These are phyloP conservation scores for Solanum aculeatissimum DNA, from an alignment of 305 asterid species.

Conservation along the genomic window DNA sequence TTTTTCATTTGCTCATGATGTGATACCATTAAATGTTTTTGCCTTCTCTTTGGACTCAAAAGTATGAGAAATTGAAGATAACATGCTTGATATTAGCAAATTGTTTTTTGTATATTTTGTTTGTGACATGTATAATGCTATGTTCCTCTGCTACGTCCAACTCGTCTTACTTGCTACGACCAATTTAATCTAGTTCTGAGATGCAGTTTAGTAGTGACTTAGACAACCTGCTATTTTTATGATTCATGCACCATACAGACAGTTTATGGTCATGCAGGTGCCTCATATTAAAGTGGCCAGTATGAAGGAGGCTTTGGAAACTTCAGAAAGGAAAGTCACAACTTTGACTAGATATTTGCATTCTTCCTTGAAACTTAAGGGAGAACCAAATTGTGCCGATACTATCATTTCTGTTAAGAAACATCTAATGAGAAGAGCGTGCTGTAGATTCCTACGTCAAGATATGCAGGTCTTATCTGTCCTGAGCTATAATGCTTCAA, in stretches of 20 bases:
- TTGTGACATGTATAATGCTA: background rate
- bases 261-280: conserved; percentile 24
- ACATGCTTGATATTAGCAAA: background rate
- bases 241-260: background rate
- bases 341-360: conserved; percentile 40
- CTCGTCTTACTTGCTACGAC: background rate
- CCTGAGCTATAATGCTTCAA: background rate
- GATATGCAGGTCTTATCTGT: conserved; percentile 60
- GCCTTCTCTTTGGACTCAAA: background rate
- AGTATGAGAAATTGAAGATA: background rate
- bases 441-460: conserved; percentile 37
- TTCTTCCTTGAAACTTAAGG: conserved; percentile 41
- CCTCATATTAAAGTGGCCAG: conserved; percentile 32
- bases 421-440: conserved; percentile 41
- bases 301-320: conserved; percentile 49
- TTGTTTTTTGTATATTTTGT: background rate
- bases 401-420: conserved; percentile 43
- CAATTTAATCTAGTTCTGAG: background rate
- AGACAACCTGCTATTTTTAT: background rate
- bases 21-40: background rate
- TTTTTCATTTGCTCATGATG: background rate
- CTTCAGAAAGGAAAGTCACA: conserved; percentile 35
- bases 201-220: background rate
- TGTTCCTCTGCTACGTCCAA: background rate
- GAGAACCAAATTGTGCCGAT: conserved; percentile 36